These are phyloP conservation scores for Arthrobotrys pseudoclavata DNA, from an alignment of 2,329 filamentous ascomycete genomes.

Conservation along the genomic window DNA sequence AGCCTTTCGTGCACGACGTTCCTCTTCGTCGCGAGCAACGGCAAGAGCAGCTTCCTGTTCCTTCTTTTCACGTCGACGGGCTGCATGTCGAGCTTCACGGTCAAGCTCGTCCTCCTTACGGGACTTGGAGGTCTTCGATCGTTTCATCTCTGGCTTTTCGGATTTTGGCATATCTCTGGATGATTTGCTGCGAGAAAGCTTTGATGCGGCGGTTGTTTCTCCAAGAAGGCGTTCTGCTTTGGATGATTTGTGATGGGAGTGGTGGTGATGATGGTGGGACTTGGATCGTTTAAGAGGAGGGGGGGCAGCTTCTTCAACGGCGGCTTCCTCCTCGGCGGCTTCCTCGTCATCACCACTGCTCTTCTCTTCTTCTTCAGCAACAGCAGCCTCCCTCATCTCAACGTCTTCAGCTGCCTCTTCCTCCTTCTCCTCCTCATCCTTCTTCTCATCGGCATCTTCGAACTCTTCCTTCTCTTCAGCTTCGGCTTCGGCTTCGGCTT, in stretches of 20 bases:
- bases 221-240: constrained; percentile 55
- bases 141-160: constrained; percentile 46
- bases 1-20: constrained; percentile 52
- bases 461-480: constrained; percentile 20
- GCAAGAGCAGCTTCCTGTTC: constrained; percentile 55
- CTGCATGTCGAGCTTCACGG: constrained; percentile 52
- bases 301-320: constrained; percentile 22
- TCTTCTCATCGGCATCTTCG: constrained; percentile 17
- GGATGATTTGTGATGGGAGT: constrained; percentile 32
- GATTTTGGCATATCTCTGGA: constrained; percentile 44
- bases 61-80: constrained; percentile 50
- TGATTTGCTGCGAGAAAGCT: constrained; percentile 36
- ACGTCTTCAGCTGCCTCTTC: too few relatives aligned
- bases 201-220: constrained; percentile 30
- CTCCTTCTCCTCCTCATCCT: not conserved
- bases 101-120: constrained; percentile 57
- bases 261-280: constrained; percentile 29
- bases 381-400: constrained; percentile 22
- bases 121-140: constrained; percentile 54
- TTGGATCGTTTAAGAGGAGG: constrained; percentile 32
- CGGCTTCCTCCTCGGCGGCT: constrained; percentile 10
- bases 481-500: constrained; percentile 20
- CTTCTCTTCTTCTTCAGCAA: not conserved
- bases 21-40: constrained; percentile 53
- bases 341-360: constrained; percentile 9